Percentiles rank a stretch among this genome's conserved stretches.
These are phyloP conservation scores for Diaporthe citrichinensis DNA, from an alignment of 2,329 filamentous ascomycete genomes.

Conservation along the genomic window DNA sequence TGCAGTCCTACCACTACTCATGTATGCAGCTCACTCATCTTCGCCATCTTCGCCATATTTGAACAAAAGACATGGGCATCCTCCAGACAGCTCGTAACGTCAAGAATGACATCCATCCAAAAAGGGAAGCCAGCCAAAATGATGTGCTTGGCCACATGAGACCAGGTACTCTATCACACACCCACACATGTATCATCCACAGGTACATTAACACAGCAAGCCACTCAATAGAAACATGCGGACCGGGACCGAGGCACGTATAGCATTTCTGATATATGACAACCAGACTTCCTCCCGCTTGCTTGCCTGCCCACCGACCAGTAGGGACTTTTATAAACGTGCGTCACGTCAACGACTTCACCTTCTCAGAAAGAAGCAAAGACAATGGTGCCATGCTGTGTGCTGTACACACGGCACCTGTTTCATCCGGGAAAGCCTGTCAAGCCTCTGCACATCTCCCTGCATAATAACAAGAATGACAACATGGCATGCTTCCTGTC, in stretches of 20 bases:
- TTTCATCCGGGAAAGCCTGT: slow-evolving; percentile 15
- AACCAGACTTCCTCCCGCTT: neutral
- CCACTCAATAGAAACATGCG: slow-evolving; percentile 20
- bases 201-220: neutral
- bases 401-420: slow-evolving; percentile 6
- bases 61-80: neutral
- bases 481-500: neutral
- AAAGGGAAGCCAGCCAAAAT: neutral
- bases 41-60: slow-evolving; percentile 17
- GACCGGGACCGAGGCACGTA: neutral
- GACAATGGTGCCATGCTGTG: neutral
- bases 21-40: neutral
- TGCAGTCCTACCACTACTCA: neutral
- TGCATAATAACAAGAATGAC: neutral
- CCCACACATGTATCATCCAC: neutral
- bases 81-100: neutral
- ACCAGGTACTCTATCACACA: neutral
- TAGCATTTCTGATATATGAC: slow-evolving; percentile 16
- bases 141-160: slow-evolving; percentile 8
- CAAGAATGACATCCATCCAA: neutral
- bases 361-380: slow-evolving; percentile 3
- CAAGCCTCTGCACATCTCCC: slow-evolving; percentile 1
- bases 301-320: neutral
- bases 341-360: slow-evolving; percentile 14
- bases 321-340: slow-evolving; percentile 15